A percentile compares a stretch with the other conserved stretches of the same genome.
phyloP scores from a whole-genome alignment of 176 grass and related monocot genomes.

The Sorghum bicolor region Sorghum_bicolor_NCBIv3 NC_012872.2:62928501-62929000 shows the following conservation, averaged over 20 bases:
- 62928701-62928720: neutral
- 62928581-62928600: neutral
- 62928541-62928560: no score
- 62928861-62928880: neutral
- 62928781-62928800: slow-evolving; percentile 33
- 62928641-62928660: neutral
- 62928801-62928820: slow-evolving; percentile 72
- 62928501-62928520: neutral
- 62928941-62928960: slow-evolving; percentile 67
- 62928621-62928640: neutral
- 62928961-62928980: slow-evolving; percentile 67
- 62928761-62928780: neutral
- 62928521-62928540: neutral
- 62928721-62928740: neutral
- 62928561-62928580: neutral
- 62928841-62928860: neutral
- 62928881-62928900: neutral
- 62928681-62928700: neutral
- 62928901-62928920: slow-evolving; percentile 38
- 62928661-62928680: slow-evolving; percentile 8
- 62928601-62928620: slow-evolving; percentile 27
- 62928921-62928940: slow-evolving; percentile 54
- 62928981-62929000: slow-evolving; percentile 63
- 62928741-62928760: neutral
- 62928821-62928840: slow-evolving; percentile 65